Base-by-base conservation (phyloP, 495 filamentous ascomycete genomes). In the Schizothecium vesticola region DNA sequence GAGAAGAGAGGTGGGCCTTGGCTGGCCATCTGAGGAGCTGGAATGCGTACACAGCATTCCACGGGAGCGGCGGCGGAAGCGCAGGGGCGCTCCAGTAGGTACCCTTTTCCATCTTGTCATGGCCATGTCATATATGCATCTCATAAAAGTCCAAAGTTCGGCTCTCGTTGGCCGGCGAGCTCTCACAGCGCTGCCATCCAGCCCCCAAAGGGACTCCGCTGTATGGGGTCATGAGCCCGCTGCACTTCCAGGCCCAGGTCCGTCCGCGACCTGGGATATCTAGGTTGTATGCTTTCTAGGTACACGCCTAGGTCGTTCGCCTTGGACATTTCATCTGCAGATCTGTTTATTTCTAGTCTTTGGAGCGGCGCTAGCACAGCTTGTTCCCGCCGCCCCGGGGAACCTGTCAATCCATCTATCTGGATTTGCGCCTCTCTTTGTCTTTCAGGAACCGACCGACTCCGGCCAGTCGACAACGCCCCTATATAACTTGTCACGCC, bases 181-280 rank as follows among this genome's bases (percentile, higher is more conserved):
- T 51, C 43, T n/a, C 43, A 8, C 16, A 51, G 16, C 43, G n/a
- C 26, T 19, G 56, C 28, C 63, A 58, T 43, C 29, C 19, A 66
- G 26, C 56, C 56, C 56, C 59, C 64, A 56, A 51, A 21, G 28
- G 56, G 59, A 56, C 64, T 66, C 64, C 64, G 65, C 65, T n/a
- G 21, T 23, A 60, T 43, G 29, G 36, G 67, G 67, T 69, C 67
- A 69, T 69, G 67, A 69, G 67, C 59, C 67, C 67, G 66, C 63
- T 66, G 29, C 59, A 26, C 23, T 7, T 61, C 19, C 62, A 29
- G 8, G 3, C 51, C 25, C n/a, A n/a, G 43, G 43, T n/a, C 43
- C 43, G 43, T 43, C 67, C 23, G 25, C 55, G 28, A 59, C 67
- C 62, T 66, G 63, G 56, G 31, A 69, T 66, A 60, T 58, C 26